phyloP scores from a whole-genome alignment of 2,329 filamentous ascomycete species.

The Laburnicola sp. region DNA sequence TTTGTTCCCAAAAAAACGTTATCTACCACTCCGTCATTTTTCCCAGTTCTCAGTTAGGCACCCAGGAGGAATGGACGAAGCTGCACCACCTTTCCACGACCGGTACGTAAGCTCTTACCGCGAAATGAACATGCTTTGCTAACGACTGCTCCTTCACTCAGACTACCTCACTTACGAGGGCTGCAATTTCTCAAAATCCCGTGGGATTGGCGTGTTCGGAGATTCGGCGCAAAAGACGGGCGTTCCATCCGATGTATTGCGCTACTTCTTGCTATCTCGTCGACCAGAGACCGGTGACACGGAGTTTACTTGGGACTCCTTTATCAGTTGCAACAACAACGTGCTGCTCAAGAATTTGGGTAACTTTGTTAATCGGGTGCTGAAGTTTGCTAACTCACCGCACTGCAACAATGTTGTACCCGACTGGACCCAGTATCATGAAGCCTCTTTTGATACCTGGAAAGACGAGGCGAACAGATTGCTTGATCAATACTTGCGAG shows the following conservation, averaged over 20 bases:
- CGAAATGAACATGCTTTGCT: background rate
- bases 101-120: background rate
- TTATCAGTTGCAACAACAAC: constrained; percentile 79
- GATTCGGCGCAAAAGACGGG: constrained; percentile 81
- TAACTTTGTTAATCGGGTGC: constrained; percentile 54
- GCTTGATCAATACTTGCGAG: constrained; percentile 63
- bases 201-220: constrained; percentile 83
- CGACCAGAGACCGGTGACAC: constrained; percentile 79
- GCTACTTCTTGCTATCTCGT: constrained; percentile 80
- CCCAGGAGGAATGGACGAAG: constrained; percentile 79
- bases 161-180: constrained; percentile 58
- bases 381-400: constrained; percentile 68
- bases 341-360: constrained; percentile 71
- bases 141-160: background rate
- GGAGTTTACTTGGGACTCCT: constrained; percentile 80
- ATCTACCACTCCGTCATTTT: constrained; percentile 84
- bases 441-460: constrained; percentile 24
- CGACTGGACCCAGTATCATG: constrained; percentile 57
- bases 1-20: too few species aligned
- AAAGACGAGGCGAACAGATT: constrained; percentile 62
- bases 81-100: constrained; percentile 81
- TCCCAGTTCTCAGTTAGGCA: constrained; percentile 78
- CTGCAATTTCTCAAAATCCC: constrained; percentile 86
- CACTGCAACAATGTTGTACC: constrained; percentile 60
- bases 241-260: constrained; percentile 77